phyloP scores from a whole-genome alignment of 306 rosid genomes.

The Corylus avellana region DNA sequence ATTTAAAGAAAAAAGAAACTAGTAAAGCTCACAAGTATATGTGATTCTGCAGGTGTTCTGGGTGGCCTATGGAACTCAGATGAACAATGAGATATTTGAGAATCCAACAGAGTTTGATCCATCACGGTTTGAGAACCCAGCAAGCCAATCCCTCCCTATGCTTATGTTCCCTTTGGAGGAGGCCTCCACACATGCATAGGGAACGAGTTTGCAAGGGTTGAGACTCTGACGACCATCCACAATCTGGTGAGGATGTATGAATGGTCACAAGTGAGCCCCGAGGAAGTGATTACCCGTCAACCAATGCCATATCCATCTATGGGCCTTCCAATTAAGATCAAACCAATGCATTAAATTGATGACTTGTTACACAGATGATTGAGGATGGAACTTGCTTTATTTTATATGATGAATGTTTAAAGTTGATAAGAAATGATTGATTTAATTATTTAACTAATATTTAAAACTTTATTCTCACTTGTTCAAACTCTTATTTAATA shows the following conservation, averaged over 20 bases:
- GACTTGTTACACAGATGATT: no score
- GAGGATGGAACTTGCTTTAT: no score
- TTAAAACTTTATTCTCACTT: no score
- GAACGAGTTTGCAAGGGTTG: conserved; percentile 54
- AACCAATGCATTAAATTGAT: conserved; percentile 12
- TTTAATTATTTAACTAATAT: no score
- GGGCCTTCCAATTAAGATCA: conserved; percentile 56
- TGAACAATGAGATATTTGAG: conserved; percentile 41
- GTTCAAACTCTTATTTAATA: no score
- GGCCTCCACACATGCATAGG: conserved; percentile 51
- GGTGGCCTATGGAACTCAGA: conserved; percentile 45
- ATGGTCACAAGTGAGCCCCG: conserved; percentile 44
- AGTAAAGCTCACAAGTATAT: not conserved
- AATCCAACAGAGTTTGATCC: conserved; percentile 47
- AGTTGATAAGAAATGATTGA: no score
- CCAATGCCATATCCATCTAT: conserved; percentile 53
- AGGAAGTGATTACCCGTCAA: conserved; percentile 46
- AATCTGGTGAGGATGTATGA: conserved; percentile 46
- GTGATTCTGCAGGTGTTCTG: conserved; percentile 38
- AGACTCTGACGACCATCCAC: conserved; percentile 46
- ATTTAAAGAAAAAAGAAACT: not conserved
- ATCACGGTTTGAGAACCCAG: conserved; percentile 44
- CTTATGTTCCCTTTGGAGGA: conserved; percentile 54
- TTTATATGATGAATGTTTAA: no score
- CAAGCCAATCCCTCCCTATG: conserved; percentile 47